Percentiles rank a stretch among this genome's conserved stretches.
phyloP scores from a whole-genome alignment of 495 filamentous ascomycete genomes.

The Parathielavia hyrcaniae region DNA sequence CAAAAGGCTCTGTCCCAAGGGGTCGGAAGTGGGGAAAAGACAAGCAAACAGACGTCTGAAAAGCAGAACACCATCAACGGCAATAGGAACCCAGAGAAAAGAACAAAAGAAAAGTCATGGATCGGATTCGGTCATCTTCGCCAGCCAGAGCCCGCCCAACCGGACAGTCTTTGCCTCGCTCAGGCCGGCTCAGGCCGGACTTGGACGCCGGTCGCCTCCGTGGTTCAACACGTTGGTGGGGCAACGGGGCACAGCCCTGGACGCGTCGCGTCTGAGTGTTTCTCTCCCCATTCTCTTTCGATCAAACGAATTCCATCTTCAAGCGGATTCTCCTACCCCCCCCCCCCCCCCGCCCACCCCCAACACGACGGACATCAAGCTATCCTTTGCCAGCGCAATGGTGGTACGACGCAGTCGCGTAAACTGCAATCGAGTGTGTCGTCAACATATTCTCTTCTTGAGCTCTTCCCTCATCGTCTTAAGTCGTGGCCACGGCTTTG shows the following conservation, averaged over 20 bases:
- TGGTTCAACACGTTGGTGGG: neutral
- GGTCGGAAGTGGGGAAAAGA: too few relatives aligned
- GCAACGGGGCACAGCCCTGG: neutral
- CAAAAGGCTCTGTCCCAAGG: too few relatives aligned
- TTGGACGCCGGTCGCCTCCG: neutral
- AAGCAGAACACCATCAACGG: too few relatives aligned
- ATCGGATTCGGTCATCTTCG: neutral
- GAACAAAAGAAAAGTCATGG: neutral
- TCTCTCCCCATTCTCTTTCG: neutral
- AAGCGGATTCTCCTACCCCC: neutral
- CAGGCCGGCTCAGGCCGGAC: neutral
- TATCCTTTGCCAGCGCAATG: neutral
- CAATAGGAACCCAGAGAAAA: neutral
- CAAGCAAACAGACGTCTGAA: too few relatives aligned
- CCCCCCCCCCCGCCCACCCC: too few relatives aligned
- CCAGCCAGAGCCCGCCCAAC: neutral
- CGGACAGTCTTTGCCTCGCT: constrained; percentile 8
- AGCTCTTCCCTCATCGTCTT: neutral
- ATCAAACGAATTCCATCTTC: neutral
- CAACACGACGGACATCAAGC: neutral
- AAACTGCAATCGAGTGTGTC: neutral
- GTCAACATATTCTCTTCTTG: neutral
- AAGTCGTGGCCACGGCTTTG: neutral
- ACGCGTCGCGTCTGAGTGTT: neutral
- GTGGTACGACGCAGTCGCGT: constrained; percentile 1